phyloP scores from a whole-genome alignment of 140 eudicot genomes.

The Cichorium intybus region DNA sequence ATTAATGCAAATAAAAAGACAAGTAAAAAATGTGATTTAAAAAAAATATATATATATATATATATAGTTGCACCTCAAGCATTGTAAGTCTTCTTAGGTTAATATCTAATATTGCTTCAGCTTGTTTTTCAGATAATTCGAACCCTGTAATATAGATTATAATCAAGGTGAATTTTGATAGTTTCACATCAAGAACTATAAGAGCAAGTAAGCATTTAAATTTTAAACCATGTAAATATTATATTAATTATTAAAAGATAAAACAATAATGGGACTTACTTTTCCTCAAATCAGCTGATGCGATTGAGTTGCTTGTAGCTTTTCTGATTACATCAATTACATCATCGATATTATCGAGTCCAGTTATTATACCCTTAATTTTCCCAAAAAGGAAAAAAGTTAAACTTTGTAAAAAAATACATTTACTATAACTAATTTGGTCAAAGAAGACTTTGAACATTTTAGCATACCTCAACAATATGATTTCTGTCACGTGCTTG shows the following conservation, averaged over 20 bases:
- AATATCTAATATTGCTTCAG: slow-evolving; percentile 90
- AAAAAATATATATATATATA: not conserved
- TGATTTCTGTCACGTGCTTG: slow-evolving; percentile 86
- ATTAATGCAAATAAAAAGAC: not conserved
- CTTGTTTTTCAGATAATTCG: slow-evolving; percentile 85
- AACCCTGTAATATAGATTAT: slow-evolving; percentile 52
- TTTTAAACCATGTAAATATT: not conserved
- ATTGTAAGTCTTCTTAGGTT: slow-evolving; percentile 79
- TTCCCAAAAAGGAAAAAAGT: slow-evolving; percentile 8
- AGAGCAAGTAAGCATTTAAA: not conserved
- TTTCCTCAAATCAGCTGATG: slow-evolving; percentile 63
- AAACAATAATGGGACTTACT: slow-evolving; percentile 34
- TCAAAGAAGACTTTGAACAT: not conserved
- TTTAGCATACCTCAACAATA: slow-evolving; percentile 72
- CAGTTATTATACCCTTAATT: slow-evolving; percentile 76
- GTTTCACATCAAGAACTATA: not conserved
- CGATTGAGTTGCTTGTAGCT: slow-evolving; percentile 73
- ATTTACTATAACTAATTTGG: too few species aligned
- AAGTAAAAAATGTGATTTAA: not conserved
- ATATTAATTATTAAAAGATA: not conserved
- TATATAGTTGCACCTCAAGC: slow-evolving; percentile 62
- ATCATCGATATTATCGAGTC: slow-evolving; percentile 87
- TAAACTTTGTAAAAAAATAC: not conserved
- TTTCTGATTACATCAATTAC: slow-evolving; percentile 69
- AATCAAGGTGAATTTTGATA: too few species aligned